Base-by-base conservation (phyloP, 2,329 filamentous ascomycete species). In the Epicoccum sorghinum region DNA sequence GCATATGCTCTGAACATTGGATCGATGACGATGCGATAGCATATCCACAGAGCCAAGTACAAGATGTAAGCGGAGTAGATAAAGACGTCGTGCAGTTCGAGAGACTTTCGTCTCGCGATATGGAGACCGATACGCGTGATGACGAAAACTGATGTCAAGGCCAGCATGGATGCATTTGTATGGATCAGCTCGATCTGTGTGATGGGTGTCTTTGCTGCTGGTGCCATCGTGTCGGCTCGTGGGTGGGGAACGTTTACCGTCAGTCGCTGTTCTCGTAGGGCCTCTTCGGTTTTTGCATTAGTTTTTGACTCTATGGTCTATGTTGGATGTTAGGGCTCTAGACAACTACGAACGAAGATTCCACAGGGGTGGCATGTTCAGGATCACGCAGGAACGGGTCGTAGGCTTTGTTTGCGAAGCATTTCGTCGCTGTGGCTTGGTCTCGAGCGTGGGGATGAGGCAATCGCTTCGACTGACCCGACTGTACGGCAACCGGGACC, bases 1-100 rank as follows among this genome's bases (percentile, higher is more conserved):
- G 24, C 44, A 32, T 47, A 39, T 13, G 35, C 35, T 22, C 44
- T 29, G 25, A 38, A 38, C 44, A 47, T 47, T 13, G 35, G 35
- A 7, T 23, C 25, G 25, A 38, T 38, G 4, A 47, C 44, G 14
- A 38, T 32, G 14, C 35, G 35, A 14, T 47, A 47, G 25, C 32
- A 33, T 13, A 33, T 24, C 41, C 32, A 44, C 5, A 25, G 18
- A 8, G 32, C 32, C 32, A 33, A 13, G 32, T 33, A 33, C 18
- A 39, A 24, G 18, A 39, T 10, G 12, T 10, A 39, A 7, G 18
- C 37, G 22, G 22, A 39, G 18, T 39, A 39, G 37, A 39, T 24
- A 22, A 23, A 39, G 37, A 39, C 18, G 22, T 24, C 37, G 5
- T 39, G 37, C 6, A 24, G 18, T 12, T 39, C 37, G 37, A 39